Evolutionary conservation across 129 eudicot genomes (phyloP).

Genomic region (Lonicera japonica): DNA sequence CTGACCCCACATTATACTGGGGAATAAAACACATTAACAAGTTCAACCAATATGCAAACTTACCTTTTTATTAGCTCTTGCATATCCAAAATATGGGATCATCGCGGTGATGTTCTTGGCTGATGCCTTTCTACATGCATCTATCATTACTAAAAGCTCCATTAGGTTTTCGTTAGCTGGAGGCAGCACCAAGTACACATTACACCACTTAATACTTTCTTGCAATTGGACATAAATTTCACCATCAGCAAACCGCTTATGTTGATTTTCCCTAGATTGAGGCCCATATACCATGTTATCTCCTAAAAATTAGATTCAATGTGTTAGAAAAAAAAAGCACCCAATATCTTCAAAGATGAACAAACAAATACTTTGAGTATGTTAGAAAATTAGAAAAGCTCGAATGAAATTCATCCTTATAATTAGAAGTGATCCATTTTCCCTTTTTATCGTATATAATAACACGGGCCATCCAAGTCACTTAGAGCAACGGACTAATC

Average conservation of each 20-base stretch:
- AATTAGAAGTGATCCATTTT: too few relatives aligned
- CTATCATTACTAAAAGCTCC: conserved; percentile 76
- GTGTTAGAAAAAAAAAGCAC: neutral
- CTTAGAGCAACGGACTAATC: too few relatives aligned
- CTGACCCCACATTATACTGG: neutral
- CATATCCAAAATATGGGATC: conserved; percentile 87
- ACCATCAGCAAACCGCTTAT: conserved; percentile 87
- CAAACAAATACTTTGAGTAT: too few relatives aligned
- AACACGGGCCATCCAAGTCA: too few relatives aligned
- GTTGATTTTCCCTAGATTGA: conserved; percentile 53
- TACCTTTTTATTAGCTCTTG: conserved; percentile 85
- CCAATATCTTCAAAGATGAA: too few relatives aligned
- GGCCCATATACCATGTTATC: conserved; percentile 79
- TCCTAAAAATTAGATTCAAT: conserved; percentile 26
- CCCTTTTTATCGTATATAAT: too few relatives aligned
- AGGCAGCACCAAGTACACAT: conserved; percentile 80
- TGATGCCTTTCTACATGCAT: conserved; percentile 90
- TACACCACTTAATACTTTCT: conserved; percentile 90
- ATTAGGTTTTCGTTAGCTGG: conserved; percentile 85
- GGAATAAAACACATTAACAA: neutral
- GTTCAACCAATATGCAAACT: neutral
- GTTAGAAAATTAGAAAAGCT: too few relatives aligned
- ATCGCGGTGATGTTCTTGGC: conserved; percentile 86
- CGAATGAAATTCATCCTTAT: too few relatives aligned
- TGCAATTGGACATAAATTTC: conserved; percentile 85